Conservation (phyloP, 495 filamentous ascomycete species). For the Podospora fimiseda region DNA sequence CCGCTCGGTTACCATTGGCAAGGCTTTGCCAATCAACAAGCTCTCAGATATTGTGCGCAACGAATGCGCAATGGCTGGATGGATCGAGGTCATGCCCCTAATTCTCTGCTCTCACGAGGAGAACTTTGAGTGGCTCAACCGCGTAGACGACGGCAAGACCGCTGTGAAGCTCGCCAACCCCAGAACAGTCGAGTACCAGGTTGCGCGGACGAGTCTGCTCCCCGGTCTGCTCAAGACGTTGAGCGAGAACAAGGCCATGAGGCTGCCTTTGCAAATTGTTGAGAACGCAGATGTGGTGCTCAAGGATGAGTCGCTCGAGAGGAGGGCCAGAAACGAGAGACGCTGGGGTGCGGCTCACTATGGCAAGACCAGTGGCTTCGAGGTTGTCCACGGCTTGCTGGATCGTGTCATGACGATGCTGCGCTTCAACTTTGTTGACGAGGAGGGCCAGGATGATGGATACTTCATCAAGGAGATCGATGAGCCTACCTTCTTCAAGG, state of each 20-base stretch:
- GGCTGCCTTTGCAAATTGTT: constrained; percentile 86
- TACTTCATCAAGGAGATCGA: constrained; percentile 94
- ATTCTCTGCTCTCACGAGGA: constrained; percentile 98
- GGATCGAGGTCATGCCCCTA: constrained; percentile 92
- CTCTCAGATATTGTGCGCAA: constrained; percentile 84
- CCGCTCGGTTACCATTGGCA: constrained; percentile 75
- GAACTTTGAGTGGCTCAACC: constrained; percentile 95
- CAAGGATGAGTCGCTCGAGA: constrained; percentile 72
- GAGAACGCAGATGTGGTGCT: constrained; percentile 88
- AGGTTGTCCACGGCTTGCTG: constrained; percentile 88
- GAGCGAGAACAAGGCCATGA: constrained; percentile 86
- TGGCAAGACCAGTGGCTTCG: constrained; percentile 93
- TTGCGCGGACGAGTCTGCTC: constrained; percentile 83
- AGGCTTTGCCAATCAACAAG: constrained; percentile 88
- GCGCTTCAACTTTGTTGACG: constrained; percentile 69
- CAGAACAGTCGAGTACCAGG: constrained; percentile 93
- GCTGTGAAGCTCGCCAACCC: constrained; percentile 90
- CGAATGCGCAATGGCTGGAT: constrained; percentile 90
- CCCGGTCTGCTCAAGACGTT: constrained; percentile 93
- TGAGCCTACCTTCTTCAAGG: constrained; percentile 84
- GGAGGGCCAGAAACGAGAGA: constrained; percentile 82
- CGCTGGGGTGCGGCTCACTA: constrained; percentile 94
- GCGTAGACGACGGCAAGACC: constrained; percentile 77
- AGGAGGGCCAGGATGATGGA: constrained; percentile 60
- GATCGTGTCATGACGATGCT: constrained; percentile 93